These are phyloP conservation scores for Allium sativum DNA, from an alignment of 106 monocot species.

Conservation along the genomic window DNA sequence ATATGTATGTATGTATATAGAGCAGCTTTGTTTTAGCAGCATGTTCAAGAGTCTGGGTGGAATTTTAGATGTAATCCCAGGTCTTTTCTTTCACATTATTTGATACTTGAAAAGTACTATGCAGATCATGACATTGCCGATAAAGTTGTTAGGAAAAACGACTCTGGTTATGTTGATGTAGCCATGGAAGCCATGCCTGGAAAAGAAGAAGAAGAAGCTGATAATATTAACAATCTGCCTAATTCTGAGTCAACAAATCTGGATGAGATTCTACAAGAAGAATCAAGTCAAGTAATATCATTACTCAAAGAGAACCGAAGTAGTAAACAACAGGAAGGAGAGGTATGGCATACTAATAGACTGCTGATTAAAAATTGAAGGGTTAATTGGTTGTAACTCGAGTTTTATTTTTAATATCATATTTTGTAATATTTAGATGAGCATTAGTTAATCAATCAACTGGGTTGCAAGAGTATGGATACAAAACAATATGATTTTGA, in stretches of 20 bases:
- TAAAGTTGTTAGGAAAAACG: conserved; percentile 9
- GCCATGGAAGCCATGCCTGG: neutral
- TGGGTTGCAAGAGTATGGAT: too few relatives aligned
- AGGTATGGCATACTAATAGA: conserved; percentile 25
- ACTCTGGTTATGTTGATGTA: neutral
- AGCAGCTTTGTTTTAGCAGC: too few relatives aligned
- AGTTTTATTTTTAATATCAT: too few relatives aligned
- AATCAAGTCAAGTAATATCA: conserved; percentile 6
- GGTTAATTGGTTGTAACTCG: too few relatives aligned
- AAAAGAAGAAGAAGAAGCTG: conserved; percentile 17
- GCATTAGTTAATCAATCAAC: neutral
- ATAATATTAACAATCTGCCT: neutral
- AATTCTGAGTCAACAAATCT: conserved; percentile 17
- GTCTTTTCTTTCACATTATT: neutral
- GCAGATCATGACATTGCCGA: conserved; percentile 13
- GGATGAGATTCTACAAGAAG: conserved; percentile 51
- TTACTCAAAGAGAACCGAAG: conserved; percentile 12
- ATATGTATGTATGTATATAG: too few relatives aligned
- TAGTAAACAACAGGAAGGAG: conserved; percentile 18
- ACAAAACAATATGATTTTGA: too few relatives aligned
- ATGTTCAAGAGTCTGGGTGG: too few relatives aligned
- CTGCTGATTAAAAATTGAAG: too few relatives aligned
- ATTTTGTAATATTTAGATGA: neutral
- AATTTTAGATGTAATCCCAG: neutral
- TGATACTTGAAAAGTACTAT: conserved; percentile 4